Base-by-base conservation (phyloP, 2,329 filamentous ascomycete species). In the Chaetomiaceae sp. region DNA sequence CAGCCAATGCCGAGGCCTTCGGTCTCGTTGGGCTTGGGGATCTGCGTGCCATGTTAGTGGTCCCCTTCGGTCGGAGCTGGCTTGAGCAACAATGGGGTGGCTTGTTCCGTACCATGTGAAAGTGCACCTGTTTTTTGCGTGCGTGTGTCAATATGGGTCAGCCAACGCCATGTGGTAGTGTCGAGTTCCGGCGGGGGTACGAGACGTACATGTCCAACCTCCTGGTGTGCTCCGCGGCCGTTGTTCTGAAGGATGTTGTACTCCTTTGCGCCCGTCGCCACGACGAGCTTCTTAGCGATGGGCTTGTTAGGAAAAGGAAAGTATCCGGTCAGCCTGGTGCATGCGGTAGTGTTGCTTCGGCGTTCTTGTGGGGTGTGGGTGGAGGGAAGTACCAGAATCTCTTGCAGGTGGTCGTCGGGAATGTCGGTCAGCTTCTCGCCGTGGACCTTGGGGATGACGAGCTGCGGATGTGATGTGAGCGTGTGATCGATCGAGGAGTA, bases 171-270 rank as follows among this genome's bases (percentile, higher is more conserved):
- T 27, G 6, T 10, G 25, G 10, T 10, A 27, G 25, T 27, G 2
- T 27, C 10, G 25, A 3, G 6, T 10, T 27, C 10, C 3, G n/a
- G n/a, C n/a, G n/a, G n/a, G n/a, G n/a, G n/a, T 27, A 27, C 16
- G 3, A 8, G 14, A 51, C 51, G 42, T 31, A 93, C 92, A 73
- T 99, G 93, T 60, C 89, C 86, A 55, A 99, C 92, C 57, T 86
- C 76, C 73, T 97, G 93, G 70, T 99, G 93, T 16, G 93, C 93
- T 63, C 92, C 81, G 19, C 81, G 76, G 46, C 93, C 93, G 65
- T 99, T 99, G 73, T 99, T 99, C 74, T 99, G 93, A 53, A 99
- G 74, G 43, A 99, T 80, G 66, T 99, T 99, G 77, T 89, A 99
- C 69, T 97, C 80, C 45, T 76, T 73, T 4, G 86, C 84, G 33